Evolutionary conservation across 2,329 filamentous ascomycete species (phyloP).

Genomic region (Neonectria neomacrospora): DNA sequence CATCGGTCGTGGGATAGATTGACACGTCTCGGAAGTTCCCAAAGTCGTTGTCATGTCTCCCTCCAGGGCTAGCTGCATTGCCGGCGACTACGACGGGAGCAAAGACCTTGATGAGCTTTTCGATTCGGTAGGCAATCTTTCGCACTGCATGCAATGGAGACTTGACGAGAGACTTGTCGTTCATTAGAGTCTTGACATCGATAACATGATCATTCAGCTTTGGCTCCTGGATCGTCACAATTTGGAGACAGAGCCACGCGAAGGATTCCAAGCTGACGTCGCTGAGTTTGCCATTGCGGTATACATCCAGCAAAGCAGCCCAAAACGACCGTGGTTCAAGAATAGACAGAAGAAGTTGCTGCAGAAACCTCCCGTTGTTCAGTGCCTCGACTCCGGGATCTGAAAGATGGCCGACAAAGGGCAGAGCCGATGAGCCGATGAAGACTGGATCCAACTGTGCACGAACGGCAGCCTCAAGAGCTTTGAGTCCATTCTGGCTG

Average conservation of each 20-base stretch:
- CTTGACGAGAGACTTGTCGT: conserved; percentile 40
- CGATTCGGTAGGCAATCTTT: conserved; percentile 50
- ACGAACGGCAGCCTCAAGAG: conserved; percentile 43
- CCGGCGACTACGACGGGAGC: conserved; percentile 1
- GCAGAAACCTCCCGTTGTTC: conserved; percentile 37
- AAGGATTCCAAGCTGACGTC: conserved; percentile 51
- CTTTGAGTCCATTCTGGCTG: conserved; percentile 34
- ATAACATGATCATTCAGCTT: conserved; percentile 24
- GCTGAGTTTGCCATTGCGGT: conserved; percentile 45
- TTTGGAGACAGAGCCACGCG: conserved; percentile 61
- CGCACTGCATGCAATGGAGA: conserved; percentile 39
- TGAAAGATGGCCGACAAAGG: conserved; percentile 28
- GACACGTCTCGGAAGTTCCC: conserved; percentile 68
- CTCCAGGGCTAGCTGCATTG: conserved; percentile 60
- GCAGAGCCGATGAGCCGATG: conserved; percentile 36
- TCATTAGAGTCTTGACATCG: conserved; percentile 43
- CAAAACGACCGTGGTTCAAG: conserved; percentile 66
- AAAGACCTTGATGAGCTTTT: conserved; percentile 50
- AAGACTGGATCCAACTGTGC: conserved; percentile 43
- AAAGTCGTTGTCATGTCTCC: conserved; percentile 80
- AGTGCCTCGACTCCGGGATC: conserved; percentile 31
- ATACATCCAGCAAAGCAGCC: conserved; percentile 56
- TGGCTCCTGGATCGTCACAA: conserved; percentile 47
- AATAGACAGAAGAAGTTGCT: conserved; percentile 55
- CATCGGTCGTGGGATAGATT: conserved; percentile 74